These are phyloP conservation scores for Penicillium alfredii DNA, from an alignment of 495 filamentous ascomycete genomes.

Conservation along the genomic window DNA sequence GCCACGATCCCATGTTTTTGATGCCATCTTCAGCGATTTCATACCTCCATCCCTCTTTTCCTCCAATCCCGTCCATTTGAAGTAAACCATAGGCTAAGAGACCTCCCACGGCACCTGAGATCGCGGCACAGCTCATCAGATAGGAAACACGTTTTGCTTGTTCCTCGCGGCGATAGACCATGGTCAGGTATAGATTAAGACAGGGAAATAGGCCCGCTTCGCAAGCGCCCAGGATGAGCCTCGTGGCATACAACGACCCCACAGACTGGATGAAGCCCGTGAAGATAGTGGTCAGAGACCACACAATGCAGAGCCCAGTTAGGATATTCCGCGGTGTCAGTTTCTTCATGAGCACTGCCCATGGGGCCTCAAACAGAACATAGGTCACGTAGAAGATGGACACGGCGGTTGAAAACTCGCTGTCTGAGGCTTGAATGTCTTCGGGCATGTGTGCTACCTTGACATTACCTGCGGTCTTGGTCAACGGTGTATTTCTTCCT, in stretches of 20 bases:
- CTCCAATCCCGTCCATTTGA: conserved; percentile 39
- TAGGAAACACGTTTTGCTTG: conserved; percentile 40
- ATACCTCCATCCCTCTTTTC: conserved; percentile 41
- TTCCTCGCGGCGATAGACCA: conserved; percentile 45
- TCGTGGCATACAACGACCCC: conserved; percentile 46
- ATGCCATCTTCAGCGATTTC: no score
- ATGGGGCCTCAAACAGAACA: conserved; percentile 40
- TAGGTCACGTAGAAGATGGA: conserved; percentile 51
- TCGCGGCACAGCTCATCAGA: conserved; percentile 38
- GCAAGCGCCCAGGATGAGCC: conserved; percentile 56
- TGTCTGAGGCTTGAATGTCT: conserved; percentile 36
- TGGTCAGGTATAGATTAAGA: conserved; percentile 46
- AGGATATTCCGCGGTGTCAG: conserved; percentile 39
- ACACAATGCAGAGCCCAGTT: conserved; percentile 38
- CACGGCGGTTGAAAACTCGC: conserved; percentile 42
- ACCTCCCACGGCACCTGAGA: conserved; percentile 41
- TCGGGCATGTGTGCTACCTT: conserved; percentile 41
- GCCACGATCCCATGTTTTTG: no score
- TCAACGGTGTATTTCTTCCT: no score
- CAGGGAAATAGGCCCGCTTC: conserved; percentile 70
- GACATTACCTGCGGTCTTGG: conserved; percentile 35
- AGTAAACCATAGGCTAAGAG: conserved; percentile 41
- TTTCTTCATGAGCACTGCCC: conserved; percentile 43
- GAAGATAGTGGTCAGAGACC: conserved; percentile 49
- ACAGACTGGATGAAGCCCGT: conserved; percentile 48